These are phyloP conservation scores for Yarrowia deformans DNA, from an alignment of 805 yeast genomes.

Conservation along the genomic window DNA sequence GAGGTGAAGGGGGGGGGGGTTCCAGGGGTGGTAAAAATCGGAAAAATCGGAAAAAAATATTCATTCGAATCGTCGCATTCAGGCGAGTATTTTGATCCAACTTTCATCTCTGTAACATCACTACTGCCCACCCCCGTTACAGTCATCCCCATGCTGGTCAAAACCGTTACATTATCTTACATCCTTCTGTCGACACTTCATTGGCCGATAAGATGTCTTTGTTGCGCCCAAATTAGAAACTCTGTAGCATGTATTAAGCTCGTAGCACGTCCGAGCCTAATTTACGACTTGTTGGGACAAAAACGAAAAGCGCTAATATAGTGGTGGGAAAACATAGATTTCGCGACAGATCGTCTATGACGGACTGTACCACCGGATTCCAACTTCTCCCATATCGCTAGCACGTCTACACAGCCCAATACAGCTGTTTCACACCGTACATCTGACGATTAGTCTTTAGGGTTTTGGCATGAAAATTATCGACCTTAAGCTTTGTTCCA, in stretches of 20 bases:
- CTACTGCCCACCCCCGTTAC: too few species aligned
- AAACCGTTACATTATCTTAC: slow-evolving; percentile 38
- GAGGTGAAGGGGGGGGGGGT: not conserved
- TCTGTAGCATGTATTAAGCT: slow-evolving; percentile 22
- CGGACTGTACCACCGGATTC: not conserved
- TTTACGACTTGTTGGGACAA: slow-evolving; percentile 26
- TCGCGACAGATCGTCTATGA: not conserved
- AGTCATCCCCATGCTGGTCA: too few species aligned
- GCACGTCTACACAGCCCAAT: not conserved
- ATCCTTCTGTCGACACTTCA: slow-evolving; percentile 37
- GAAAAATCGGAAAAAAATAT: not conserved
- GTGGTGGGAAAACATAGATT: not conserved
- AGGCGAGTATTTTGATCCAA: too few species aligned
- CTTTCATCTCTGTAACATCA: too few species aligned
- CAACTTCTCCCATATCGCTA: not conserved
- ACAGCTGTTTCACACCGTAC: not conserved
- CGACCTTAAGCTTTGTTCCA: slow-evolving; percentile 8
- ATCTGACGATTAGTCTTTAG: not conserved
- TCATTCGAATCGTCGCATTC: too few species aligned
- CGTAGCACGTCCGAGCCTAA: not conserved
- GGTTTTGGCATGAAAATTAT: slow-evolving; percentile 33
- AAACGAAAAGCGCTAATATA: too few species aligned
- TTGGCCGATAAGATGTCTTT: slow-evolving; percentile 39
- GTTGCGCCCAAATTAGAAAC: slow-evolving; percentile 39
- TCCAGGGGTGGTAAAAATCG: too few species aligned